Evolutionary conservation across 2,329 filamentous ascomycete species (phyloP), one percentile per base, ranked within the genome.

Genomic region (Allantophomopsis cytisporea): DNA sequence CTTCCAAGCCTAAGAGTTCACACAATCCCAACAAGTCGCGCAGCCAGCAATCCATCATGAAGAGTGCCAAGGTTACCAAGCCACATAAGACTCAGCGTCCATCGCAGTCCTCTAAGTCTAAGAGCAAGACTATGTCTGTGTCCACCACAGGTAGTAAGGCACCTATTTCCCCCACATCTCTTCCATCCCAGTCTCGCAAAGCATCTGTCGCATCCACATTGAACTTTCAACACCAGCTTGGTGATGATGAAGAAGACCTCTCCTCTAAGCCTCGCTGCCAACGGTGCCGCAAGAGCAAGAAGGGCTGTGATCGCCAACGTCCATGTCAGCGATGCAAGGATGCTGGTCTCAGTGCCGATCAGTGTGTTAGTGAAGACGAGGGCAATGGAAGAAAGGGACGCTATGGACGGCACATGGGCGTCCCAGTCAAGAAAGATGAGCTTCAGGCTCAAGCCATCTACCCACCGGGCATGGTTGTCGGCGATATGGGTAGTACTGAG

Each of bases 281-380:
- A 60, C 83, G 91, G 42, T 98, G 91, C 69, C 83, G 91, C 54
- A 98, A 98, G 75, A 96, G 89, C 65, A 98, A 98, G 71, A 98
- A 98, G 65, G 91, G 91, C 11, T 98, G 91, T 57, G 91, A 98
- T 64, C 81, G 91, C 42, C 91, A 96, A 62, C 80, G 91, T 31
- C 91, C 91, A 20, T 98, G 91, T 55, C 85, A 87, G 41, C 78
- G 91, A 46, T 98, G 91, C 75, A 86, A 87, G 59, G 91, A 98
- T 62, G 91, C 91, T 34, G 91, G 91, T 15, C 85, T 98, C 51
- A 83, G 83, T 41, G 78, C 86, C 43, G 91, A 96, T 50, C 85
- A 89, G 47, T 98, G 91, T 60, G 77, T 98, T 60, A 95, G 88
- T 60, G 91, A 98, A 61, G 91, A 98, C 52, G 91, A 98, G 62